phyloP scores from a whole-genome alignment of 2,329 filamentous ascomycete genomes.

The Botrytis fabae region DNA sequence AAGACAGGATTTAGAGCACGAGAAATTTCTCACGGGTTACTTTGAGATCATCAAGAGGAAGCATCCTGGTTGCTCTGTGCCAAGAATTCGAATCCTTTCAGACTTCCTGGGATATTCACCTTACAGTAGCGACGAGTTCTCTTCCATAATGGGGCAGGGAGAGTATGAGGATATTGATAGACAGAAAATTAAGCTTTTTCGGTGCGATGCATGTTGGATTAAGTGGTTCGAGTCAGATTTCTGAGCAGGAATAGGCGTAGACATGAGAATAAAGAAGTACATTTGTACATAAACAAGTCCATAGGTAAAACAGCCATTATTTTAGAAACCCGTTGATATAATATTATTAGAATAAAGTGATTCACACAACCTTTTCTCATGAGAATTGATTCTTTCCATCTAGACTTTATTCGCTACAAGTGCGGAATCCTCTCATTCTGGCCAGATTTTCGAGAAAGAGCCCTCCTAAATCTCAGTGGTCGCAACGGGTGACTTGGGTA shows the following conservation, averaged over 20 bases:
- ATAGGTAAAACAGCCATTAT: not conserved
- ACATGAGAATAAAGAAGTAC: not conserved
- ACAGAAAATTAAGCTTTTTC: fast-evolving
- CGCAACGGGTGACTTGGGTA: too few relatives aligned
- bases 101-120: not conserved
- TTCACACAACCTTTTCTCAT: not conserved
- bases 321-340: not conserved
- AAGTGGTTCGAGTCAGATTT: not conserved
- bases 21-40: not conserved
- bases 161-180: not conserved
- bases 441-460: not conserved
- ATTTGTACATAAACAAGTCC: not conserved
- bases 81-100: not conserved
- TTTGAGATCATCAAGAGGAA: not conserved
- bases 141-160: not conserved
- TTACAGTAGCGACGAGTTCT: not conserved
- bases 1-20: not conserved
- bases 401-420: not conserved
- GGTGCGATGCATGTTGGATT: not conserved
- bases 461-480: not conserved
- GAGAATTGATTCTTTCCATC: not conserved
- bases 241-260: not conserved
- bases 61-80: not conserved
- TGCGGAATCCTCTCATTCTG: not conserved
- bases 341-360: not conserved